Conservation (phyloP, 495 filamentous ascomycete genomes). For the Xylaria castorea region DNA sequence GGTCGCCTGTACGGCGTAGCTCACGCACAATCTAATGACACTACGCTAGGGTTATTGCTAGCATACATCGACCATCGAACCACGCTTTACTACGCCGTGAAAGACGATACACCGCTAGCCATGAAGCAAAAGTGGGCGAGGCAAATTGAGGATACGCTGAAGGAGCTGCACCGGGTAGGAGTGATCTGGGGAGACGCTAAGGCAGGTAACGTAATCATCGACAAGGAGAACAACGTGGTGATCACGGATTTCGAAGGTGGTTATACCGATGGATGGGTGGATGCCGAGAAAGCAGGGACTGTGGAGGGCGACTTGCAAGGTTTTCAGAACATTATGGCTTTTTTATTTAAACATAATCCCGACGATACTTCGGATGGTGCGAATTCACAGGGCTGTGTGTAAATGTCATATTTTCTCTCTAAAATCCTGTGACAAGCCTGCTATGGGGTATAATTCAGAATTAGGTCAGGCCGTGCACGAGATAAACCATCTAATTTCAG, state of each 20-base stretch:
- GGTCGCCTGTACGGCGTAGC: slow-evolving; percentile 8
- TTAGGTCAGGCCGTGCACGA: too few species aligned
- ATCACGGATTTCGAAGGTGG: slow-evolving; percentile 56
- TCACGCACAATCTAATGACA: neutral
- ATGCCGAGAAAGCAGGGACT: slow-evolving; percentile 44
- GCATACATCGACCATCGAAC: slow-evolving; percentile 3
- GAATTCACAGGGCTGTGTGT: neutral
- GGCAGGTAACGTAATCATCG: slow-evolving; percentile 52
- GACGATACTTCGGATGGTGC: neutral
- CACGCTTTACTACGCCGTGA: neutral
- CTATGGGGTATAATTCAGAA: too few species aligned
- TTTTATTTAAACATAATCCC: slow-evolving; percentile 46
- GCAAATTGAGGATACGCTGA: slow-evolving; percentile 26
- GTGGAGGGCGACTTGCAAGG: slow-evolving; percentile 51
- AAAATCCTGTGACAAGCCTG: neutral
- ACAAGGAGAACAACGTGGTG: slow-evolving; percentile 48
- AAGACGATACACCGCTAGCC: slow-evolving; percentile 6
- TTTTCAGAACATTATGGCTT: slow-evolving; percentile 36
- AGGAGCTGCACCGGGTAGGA: slow-evolving; percentile 42
- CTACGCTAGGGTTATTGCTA: slow-evolving; percentile 1
- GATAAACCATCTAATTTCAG: neutral
- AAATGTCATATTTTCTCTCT: slow-evolving; percentile 2
- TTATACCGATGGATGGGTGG: slow-evolving; percentile 51
- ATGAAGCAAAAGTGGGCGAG: slow-evolving; percentile 9
- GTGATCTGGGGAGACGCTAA: slow-evolving; percentile 57